Base-by-base conservation (phyloP, 768 basidiomycete genomes). In the Kwoniella newhampshirensis region DNA sequence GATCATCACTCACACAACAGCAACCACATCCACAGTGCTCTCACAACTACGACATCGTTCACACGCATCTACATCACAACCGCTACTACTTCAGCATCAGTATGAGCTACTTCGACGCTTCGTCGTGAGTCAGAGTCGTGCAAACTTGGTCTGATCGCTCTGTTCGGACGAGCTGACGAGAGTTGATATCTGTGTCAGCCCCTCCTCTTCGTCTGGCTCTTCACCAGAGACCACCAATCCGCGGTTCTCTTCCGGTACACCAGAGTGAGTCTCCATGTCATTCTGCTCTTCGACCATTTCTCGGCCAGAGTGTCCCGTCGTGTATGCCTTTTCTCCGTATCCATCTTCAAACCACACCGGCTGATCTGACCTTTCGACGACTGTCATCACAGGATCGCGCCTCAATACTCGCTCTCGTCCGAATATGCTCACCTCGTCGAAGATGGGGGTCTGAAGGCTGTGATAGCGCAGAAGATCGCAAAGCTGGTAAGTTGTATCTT, bases 401-500 rank as follows among this genome's bases (percentile, higher is more conserved):
- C 18, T 13, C 27, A 50, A 47, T 58, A 58, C 35, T 17, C 57
- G 4, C 26, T 59, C 2, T 50, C 47, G 1, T 36, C 43, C 11
- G 44, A 59, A 27, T 59, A 47, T 26, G 23, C 40, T 4, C 57
- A 59, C 27, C 39, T 59, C 25, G 46, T 54, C 18, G 57, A 59
- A 28, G 45, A 54, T 35, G 50, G 44, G 8, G 57, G 51, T 17
- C 46, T 59, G 51, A 36, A 54, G 4, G 35, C 35, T 8, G 57
- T 59, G 0, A 52, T 59, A 27, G 51, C 57, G 11, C 51, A 52
- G 36, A 52, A 53, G 43, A 46, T 59, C 8, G 50, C 51, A 2
- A 43, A 44, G 32, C 44, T 59, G 37, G 57, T 59, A 28, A 58
- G 57, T 51, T 2, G 18, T 32, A 32, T 23, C 23, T 6, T 23